These are phyloP conservation scores for Linum tenue DNA, from an alignment of 345 rosid genomes.

Conservation along the genomic window DNA sequence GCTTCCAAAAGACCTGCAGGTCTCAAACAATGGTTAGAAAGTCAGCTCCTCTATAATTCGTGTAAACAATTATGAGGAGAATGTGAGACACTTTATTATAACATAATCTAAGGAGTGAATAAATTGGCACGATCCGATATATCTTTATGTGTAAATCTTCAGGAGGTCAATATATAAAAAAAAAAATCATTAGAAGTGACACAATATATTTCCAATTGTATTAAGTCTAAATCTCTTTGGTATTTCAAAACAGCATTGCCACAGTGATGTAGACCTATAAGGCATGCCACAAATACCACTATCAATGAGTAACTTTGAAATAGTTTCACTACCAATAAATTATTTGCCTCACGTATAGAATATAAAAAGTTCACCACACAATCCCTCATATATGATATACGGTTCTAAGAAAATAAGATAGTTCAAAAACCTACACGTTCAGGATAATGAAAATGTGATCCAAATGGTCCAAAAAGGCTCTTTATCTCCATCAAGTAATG, in stretches of 20 bases:
- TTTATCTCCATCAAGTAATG: slow-evolving; percentile 77
- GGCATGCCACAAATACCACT: not conserved
- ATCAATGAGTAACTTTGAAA: not conserved
- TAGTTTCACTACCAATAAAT: not conserved
- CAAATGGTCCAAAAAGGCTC: slow-evolving; percentile 78
- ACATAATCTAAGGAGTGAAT: not conserved
- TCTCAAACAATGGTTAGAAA: slow-evolving; percentile 8
- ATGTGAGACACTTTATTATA: not conserved
- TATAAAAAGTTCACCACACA: not conserved
- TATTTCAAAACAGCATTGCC: not conserved
- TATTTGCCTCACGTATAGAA: not conserved
- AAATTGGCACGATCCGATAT: not conserved
- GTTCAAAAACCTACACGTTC: slow-evolving; percentile 44
- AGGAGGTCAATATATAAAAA: slow-evolving; percentile 3
- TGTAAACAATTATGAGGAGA: slow-evolving; percentile 4
- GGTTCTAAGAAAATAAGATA: not conserved
- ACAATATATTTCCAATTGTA: not conserved
- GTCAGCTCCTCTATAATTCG: slow-evolving; percentile 2
- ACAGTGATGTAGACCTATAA: not conserved
- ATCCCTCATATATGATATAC: not conserved
- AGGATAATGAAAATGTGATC: slow-evolving; percentile 44
- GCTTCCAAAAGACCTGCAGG: slow-evolving; percentile 88
- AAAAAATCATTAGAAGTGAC: not conserved
- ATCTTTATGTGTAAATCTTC: not conserved
- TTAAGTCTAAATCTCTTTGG: not conserved